Percentiles rank a stretch among this genome's conserved stretches.
Evolutionary conservation across 169 alveolate species (phyloP).

Genomic region (Neospora caninum): DNA sequence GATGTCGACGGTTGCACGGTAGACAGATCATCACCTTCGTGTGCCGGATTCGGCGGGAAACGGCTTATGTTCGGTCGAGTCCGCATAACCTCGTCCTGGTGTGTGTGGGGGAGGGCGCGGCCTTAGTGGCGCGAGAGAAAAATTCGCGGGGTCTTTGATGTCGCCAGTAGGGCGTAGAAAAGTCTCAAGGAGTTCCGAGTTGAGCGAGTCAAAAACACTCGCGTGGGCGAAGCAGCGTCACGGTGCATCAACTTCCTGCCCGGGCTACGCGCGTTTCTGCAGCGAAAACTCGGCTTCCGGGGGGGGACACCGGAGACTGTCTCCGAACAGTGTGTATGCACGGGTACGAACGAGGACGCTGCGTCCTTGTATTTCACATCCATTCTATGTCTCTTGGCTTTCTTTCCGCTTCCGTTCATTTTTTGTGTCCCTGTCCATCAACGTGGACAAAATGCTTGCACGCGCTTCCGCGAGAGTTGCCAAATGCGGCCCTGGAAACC

Average conservation of each 20-base stretch:
- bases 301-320: not conserved
- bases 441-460: not conserved
- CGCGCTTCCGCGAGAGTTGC: slow-evolving; percentile 20
- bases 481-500: slow-evolving; percentile 11
- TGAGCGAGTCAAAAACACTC: not conserved
- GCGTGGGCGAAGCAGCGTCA: not conserved
- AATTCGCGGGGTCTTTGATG: not conserved
- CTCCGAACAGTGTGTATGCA: not conserved
- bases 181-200: not conserved
- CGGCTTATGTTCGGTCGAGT: not conserved
- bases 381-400: not conserved
- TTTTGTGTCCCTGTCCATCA: not conserved
- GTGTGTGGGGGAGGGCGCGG: not conserved
- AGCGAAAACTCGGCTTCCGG: no score
- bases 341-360: not conserved
- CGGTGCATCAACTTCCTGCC: not conserved
- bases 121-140: not conserved
- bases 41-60: not conserved
- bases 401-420: not conserved
- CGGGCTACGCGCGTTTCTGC: not conserved
- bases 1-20: no score
- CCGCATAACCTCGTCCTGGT: not conserved
- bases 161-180: not conserved
- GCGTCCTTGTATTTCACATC: not conserved
- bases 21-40: no score